Evolutionary conservation across 139 green algal genomes (phyloP), one percentile per base, ranked within the genome.

Genomic region (Chlamydomonas eustigma): DNA sequence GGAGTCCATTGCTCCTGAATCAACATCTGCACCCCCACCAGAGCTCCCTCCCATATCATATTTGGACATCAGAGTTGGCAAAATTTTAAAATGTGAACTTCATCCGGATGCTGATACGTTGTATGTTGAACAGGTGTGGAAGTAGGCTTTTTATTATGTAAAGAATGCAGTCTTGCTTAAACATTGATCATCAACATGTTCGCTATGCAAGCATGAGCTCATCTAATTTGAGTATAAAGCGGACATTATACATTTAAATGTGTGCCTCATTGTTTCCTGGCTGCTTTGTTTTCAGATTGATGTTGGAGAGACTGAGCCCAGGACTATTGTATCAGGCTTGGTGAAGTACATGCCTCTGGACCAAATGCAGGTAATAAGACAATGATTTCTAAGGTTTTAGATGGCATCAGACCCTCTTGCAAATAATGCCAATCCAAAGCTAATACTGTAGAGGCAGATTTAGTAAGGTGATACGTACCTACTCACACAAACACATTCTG

Each of bases 241-340:
- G n/a, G n/a, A n/a, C 18, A 28, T 58, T 58, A 12, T 18, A 58
- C 44, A 58, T 28, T 18, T 58, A 18, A 58, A 58, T 58, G 44
- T 18, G n/a, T n/a, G n/a, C 18, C 44, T 58, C 18, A 18, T 28
- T 58, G 18, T 28, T 18, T 58, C 44, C 44, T 58, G 44, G 18
- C 18, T 18, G 12, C 12, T 33, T 22, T 68, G 52, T 33, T 68
- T 25, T 4, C 68, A 91, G 67, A 90, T 97, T 36, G 93, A 97
- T 37, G 80, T 95, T 24, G 92, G 91, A 4, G 93, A 97, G 70
- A 39, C 80, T 34, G 88, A 92, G 65, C 90, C 89, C 1, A 77
- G 93, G 2, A 96, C 91, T 65, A 96, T 97, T 39, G 88, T 92
- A 18, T 91, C 81, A 52, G 93, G 92, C 1, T 86, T 97, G 5